phyloP scores from a whole-genome alignment of 2,329 filamentous ascomycete species.

The Coniosporium tulheliwenetii region DNA sequence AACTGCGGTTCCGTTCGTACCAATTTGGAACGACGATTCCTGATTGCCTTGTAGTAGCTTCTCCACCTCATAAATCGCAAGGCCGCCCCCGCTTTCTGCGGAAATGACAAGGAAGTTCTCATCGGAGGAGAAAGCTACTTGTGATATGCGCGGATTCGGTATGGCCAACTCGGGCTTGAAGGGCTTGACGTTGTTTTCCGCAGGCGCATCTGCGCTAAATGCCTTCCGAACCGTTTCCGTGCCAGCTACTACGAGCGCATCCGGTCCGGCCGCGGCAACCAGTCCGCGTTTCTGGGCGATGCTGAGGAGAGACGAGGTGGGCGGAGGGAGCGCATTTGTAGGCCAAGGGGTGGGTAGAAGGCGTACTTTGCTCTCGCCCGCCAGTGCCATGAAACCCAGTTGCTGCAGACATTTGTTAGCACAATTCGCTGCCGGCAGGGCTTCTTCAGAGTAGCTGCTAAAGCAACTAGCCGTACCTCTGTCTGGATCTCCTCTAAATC shows the following conservation, averaged over 20 bases:
- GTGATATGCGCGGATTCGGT: slow-evolving; percentile 62
- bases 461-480: slow-evolving; percentile 42
- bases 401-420: slow-evolving; percentile 24
- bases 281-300: slow-evolving; percentile 68
- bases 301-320: slow-evolving; percentile 69
- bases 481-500: slow-evolving; percentile 68
- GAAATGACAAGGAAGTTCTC: slow-evolving; percentile 73
- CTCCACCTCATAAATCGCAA: slow-evolving; percentile 69
- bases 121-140: slow-evolving; percentile 81
- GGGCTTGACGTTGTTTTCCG: slow-evolving; percentile 47
- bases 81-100: slow-evolving; percentile 63
- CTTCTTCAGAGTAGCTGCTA: not conserved
- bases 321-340: slow-evolving; percentile 47
- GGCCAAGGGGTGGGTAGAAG: slow-evolving; percentile 68
- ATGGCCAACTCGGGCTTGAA: slow-evolving; percentile 64
- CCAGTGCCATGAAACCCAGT: slow-evolving; percentile 67
- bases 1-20: slow-evolving; percentile 59
- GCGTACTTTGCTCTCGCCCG: slow-evolving; percentile 68
- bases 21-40: slow-evolving; percentile 56
- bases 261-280: slow-evolving; percentile 74
- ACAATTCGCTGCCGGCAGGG: slow-evolving; percentile 1
- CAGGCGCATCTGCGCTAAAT: slow-evolving; percentile 44
- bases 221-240: slow-evolving; percentile 66
- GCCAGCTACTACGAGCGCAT: slow-evolving; percentile 58
- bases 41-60: slow-evolving; percentile 49